phyloP scores from a whole-genome alignment of 73 alveolate species.

The Paramecium caudatum region DNA sequence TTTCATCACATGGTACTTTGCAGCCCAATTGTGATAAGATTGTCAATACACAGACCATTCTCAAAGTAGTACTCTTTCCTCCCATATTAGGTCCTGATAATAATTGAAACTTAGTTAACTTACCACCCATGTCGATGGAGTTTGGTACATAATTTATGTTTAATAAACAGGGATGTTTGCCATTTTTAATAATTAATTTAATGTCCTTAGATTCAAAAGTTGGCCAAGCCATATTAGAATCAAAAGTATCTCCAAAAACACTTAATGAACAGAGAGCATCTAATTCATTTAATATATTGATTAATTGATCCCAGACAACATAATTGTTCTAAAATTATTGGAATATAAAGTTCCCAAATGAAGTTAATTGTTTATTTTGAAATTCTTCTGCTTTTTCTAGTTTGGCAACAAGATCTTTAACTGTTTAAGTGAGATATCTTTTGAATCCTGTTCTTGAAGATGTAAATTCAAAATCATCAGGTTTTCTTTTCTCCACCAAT shows the following conservation, averaged over 20 bases:
- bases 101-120: constrained; percentile 55
- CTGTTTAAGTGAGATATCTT: constrained; percentile 78
- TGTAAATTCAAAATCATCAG: constrained; percentile 86
- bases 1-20: constrained; percentile 92
- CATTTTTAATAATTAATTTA: constrained; percentile 25
- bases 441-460: constrained; percentile 80
- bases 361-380: constrained; percentile 74
- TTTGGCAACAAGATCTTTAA: constrained; percentile 78
- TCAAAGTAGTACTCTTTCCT: constrained; percentile 95
- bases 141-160: constrained; percentile 54
- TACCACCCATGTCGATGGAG: constrained; percentile 52
- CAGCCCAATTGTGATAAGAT: constrained; percentile 96
- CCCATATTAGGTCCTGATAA: constrained; percentile 98
- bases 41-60: constrained; percentile 89
- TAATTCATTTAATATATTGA: constrained; percentile 79
- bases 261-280: constrained; percentile 84
- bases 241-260: constrained; percentile 70
- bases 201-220: constrained; percentile 43
- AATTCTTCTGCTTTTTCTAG: constrained; percentile 84
- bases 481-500: constrained; percentile 81
- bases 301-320: constrained; percentile 78
- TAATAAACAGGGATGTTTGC: constrained; percentile 71
- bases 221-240: constrained; percentile 77
- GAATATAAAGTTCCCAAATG: constrained; percentile 79
- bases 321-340: constrained; percentile 75